phyloP scores from a whole-genome alignment of 441 rosid genomes.

The Gossypium davidsonii region DNA sequence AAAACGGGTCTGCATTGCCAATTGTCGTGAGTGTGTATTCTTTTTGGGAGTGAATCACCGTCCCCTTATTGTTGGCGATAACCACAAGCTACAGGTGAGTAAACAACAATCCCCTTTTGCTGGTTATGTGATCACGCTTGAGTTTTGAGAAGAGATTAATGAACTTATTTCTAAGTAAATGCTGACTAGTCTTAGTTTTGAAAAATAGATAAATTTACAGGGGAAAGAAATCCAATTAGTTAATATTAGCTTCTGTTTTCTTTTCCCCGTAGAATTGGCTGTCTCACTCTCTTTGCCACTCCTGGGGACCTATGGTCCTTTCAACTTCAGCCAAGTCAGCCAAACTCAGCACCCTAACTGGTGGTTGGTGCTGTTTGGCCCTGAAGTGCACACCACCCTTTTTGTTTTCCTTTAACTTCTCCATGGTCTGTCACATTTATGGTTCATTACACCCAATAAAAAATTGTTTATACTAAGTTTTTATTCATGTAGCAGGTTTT shows the following conservation, averaged over 20 bases:
- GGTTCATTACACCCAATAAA: neutral
- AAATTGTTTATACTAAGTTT: neutral
- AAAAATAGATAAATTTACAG: neutral
- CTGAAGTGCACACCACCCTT: neutral
- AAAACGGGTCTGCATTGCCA: slow-evolving; percentile 88
- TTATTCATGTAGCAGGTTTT: neutral
- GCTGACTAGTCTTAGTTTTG: neutral
- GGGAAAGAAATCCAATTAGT: neutral
- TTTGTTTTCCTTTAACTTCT: neutral
- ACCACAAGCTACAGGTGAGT: slow-evolving; percentile 92
- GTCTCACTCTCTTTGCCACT: neutral
- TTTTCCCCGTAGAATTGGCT: neutral
- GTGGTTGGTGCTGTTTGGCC: neutral
- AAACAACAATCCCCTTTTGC: neutral
- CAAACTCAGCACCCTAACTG: neutral
- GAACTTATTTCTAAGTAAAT: neutral
- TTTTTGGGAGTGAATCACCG: slow-evolving; percentile 96
- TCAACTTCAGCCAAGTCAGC: neutral
- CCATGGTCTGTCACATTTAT: neutral
- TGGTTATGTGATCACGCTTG: neutral
- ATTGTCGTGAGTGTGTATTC: slow-evolving; percentile 94
- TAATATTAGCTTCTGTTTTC: neutral
- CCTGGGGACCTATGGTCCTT: neutral
- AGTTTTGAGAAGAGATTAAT: neutral
- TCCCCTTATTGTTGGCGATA: slow-evolving; percentile 95